Evolutionary conservation across 176 grass and related monocot genomes (phyloP).

Genomic region (Areca catechu): DNA sequence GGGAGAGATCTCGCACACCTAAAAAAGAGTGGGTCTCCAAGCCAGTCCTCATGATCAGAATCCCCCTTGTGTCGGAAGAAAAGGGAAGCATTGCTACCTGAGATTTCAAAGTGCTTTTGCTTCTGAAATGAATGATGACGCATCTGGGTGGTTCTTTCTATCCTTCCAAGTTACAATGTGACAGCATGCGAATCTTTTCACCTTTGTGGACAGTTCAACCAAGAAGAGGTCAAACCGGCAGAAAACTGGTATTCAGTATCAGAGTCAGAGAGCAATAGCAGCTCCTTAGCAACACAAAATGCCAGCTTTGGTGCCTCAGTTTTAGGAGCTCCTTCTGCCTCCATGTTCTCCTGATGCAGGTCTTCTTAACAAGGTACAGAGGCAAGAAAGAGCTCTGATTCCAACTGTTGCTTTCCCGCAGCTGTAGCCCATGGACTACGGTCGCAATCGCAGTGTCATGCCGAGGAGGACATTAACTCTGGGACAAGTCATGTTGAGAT

Average conservation of each 20-base stretch:
- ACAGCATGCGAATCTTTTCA: background rate
- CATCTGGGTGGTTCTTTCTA: slow-evolving; percentile 19
- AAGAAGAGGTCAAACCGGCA: slow-evolving; percentile 30
- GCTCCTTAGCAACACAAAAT: slow-evolving; percentile 14
- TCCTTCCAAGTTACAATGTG: slow-evolving; percentile 11
- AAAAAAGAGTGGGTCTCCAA: too few relatives aligned
- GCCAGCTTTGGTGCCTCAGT: slow-evolving; percentile 29
- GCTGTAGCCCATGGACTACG: slow-evolving; percentile 20
- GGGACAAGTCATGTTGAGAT: slow-evolving; percentile 75
- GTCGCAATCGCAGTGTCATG: slow-evolving; percentile 16
- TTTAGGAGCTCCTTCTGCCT: slow-evolving; percentile 47
- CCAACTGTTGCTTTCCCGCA: background rate
- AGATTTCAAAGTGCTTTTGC: slow-evolving; percentile 8
- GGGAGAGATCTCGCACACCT: slow-evolving; percentile 70
- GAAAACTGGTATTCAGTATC: slow-evolving; percentile 45
- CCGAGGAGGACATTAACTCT: slow-evolving; percentile 48
- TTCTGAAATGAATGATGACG: slow-evolving; percentile 13
- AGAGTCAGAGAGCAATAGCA: slow-evolving; percentile 43
- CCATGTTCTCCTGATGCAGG: slow-evolving; percentile 43
- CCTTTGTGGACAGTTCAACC: background rate
- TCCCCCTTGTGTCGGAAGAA: slow-evolving; percentile 39
- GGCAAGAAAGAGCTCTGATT: background rate
- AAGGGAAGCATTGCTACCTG: slow-evolving; percentile 46
- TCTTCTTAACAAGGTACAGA: slow-evolving; percentile 5
- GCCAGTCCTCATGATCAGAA: too few relatives aligned